Percentiles rank a stretch among this genome's conserved stretches.
phyloP scores from a whole-genome alignment of 108 stramenopile genomes.

The Nitzschia putrida region DNA sequence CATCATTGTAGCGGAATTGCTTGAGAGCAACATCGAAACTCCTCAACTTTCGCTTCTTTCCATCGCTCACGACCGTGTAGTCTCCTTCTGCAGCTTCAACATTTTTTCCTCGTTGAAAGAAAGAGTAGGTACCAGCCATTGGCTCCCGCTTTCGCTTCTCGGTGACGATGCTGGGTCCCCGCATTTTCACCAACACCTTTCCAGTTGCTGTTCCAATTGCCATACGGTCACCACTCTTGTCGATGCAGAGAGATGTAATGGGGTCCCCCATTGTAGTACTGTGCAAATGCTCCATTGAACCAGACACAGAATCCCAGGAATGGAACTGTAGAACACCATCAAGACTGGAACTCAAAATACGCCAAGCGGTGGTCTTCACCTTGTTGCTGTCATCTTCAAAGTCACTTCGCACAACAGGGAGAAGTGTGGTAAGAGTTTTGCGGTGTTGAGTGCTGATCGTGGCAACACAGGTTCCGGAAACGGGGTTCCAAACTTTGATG shows the following conservation, averaged over 20 bases:
- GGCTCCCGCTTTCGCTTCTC: conserved; percentile 63
- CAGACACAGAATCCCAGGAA: conserved; percentile 52
- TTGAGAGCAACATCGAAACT: conserved; percentile 74
- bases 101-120: conserved; percentile 77
- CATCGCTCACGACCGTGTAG: conserved; percentile 46
- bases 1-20: conserved; percentile 89
- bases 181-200: conserved; percentile 59
- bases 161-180: conserved; percentile 36
- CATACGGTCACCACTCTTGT: conserved; percentile 55
- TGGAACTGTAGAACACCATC: conserved; percentile 80
- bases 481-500: conserved; percentile 83
- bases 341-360: conserved; percentile 69
- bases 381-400: conserved; percentile 36
- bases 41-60: conserved; percentile 65
- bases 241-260: conserved; percentile 63
- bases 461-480: conserved; percentile 57
- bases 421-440: conserved; percentile 82
- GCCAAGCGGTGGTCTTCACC: conserved; percentile 30
- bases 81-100: conserved; percentile 61
- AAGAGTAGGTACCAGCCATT: conserved; percentile 73
- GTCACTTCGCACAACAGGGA: conserved; percentile 33
- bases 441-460: conserved; percentile 69
- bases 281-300: conserved; percentile 60
- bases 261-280: conserved; percentile 62
- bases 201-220: conserved; percentile 76